Conservation (phyloP, 257 asterid species). For the Solanum stenotomum region DNA sequence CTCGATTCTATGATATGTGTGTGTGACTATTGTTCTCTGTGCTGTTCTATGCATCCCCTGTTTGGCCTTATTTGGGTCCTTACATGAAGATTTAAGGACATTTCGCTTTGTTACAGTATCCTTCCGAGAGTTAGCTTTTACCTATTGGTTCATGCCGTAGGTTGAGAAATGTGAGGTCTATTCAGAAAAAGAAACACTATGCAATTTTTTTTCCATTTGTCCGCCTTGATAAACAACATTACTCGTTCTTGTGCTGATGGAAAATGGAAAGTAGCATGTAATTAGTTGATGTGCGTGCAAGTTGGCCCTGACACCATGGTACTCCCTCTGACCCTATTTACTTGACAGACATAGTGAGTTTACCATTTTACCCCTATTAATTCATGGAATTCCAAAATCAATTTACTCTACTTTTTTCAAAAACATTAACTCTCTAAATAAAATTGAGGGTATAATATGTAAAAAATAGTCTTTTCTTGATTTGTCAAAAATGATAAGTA, state of each 20-base stretch:
- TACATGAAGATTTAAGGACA: neutral
- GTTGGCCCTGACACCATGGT: neutral
- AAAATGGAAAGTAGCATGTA: neutral
- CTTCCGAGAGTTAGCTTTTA: neutral
- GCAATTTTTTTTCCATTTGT: neutral
- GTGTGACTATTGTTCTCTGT: no score
- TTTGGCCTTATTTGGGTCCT: neutral
- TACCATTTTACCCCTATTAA: no score
- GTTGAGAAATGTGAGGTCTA: neutral
- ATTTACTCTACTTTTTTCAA: no score
- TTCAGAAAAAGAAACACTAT: neutral
- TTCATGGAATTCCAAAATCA: no score
- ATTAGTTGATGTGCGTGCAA: neutral
- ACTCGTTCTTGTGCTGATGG: neutral
- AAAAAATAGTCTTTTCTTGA: no score
- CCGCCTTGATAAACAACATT: neutral
- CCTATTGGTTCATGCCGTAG: neutral
- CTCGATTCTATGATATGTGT: neutral
- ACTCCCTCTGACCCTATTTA: no score
- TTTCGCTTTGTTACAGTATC: neutral
- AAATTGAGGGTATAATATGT: no score
- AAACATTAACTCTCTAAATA: no score
- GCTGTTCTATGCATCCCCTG: neutral
- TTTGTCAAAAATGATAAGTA: no score
- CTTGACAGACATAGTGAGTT: no score